Evolutionary conservation across 148 eudicot genomes (phyloP).

Genomic region (Amaranthus hypochondriacus): DNA sequence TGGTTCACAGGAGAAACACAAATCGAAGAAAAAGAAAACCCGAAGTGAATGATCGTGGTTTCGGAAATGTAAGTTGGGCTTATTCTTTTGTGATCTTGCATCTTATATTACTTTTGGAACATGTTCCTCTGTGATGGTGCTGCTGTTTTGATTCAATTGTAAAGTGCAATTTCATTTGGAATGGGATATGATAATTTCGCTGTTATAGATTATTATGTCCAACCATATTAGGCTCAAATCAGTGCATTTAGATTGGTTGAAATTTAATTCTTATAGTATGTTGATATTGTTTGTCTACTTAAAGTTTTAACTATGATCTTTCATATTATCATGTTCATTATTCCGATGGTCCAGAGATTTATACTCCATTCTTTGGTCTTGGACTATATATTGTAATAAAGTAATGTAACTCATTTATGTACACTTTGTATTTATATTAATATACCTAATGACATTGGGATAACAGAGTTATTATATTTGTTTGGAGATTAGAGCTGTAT

Average conservation of each 20-base stretch:
- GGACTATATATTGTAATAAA: too few relatives aligned
- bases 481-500: too few relatives aligned
- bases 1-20: slow-evolving; percentile 26
- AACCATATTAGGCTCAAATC: background rate
- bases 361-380: too few relatives aligned
- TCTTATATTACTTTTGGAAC: background rate
- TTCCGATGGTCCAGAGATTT: too few relatives aligned
- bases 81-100: background rate
- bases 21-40: slow-evolving; percentile 37
- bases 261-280: too few relatives aligned
- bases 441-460: too few relatives aligned
- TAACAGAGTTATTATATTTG: too few relatives aligned
- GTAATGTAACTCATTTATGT: too few relatives aligned
- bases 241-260: background rate
- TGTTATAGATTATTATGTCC: background rate
- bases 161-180: background rate
- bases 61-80: background rate
- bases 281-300: too few relatives aligned
- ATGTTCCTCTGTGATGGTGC: background rate
- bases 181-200: background rate
- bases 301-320: too few relatives aligned
- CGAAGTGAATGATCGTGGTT: slow-evolving; percentile 11
- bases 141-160: background rate
- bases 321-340: too few relatives aligned
- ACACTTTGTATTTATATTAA: too few relatives aligned